Conservation (phyloP, 179 eudicot species). For the Pouteria campechiana region DNA sequence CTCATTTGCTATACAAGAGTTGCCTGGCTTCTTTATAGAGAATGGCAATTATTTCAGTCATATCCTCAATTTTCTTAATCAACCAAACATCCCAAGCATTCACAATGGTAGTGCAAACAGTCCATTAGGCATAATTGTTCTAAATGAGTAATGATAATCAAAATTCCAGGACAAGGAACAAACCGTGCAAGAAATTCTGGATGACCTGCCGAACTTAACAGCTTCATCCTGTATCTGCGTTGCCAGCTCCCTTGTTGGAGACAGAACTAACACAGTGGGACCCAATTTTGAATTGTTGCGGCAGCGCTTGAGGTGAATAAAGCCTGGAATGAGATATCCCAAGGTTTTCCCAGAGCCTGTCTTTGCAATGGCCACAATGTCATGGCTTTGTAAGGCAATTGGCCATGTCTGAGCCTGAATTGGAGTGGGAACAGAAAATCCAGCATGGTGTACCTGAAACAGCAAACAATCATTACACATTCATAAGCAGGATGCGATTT, state of each 20-base stretch:
- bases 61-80: too few relatives aligned
- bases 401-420: slow-evolving; percentile 99
- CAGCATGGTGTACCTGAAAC: slow-evolving; percentile 69
- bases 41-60: too few relatives aligned
- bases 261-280: slow-evolving; percentile 80
- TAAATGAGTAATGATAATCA: too few relatives aligned
- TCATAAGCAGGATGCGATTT: too few relatives aligned
- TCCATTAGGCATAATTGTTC: too few relatives aligned
- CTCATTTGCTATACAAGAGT: too few relatives aligned
- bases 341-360: slow-evolving; percentile 98
- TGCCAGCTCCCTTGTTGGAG: slow-evolving; percentile 95
- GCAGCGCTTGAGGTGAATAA: slow-evolving; percentile 58
- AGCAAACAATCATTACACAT: too few relatives aligned
- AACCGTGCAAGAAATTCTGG: slow-evolving; percentile 84
- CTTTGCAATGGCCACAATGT: slow-evolving; percentile 96
- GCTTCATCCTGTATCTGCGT: slow-evolving; percentile 98
- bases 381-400: slow-evolving; percentile 79
- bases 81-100: too few relatives aligned
- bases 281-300: slow-evolving; percentile 66
- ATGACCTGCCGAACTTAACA: slow-evolving; percentile 75
- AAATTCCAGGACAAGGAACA: slow-evolving; percentile 3
- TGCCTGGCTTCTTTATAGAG: too few relatives aligned
- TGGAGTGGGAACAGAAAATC: slow-evolving; percentile 93
- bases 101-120: too few relatives aligned
- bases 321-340: slow-evolving; percentile 91